Base-by-base conservation (phyloP, 2,329 filamentous ascomycete genomes). In the Trichoderma sp. region DNA sequence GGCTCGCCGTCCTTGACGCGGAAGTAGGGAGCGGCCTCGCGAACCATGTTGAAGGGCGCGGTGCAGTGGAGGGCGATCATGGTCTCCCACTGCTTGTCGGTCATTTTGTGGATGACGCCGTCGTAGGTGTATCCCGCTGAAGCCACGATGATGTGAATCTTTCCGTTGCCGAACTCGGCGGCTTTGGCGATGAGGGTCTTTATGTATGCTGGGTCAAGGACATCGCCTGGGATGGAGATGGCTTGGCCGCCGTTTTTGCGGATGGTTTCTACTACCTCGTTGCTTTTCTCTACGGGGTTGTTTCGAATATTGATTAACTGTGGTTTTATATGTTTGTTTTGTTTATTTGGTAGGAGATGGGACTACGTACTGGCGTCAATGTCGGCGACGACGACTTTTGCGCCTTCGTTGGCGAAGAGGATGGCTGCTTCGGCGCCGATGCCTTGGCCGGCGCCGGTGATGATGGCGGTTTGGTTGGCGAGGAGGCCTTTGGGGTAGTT, bases 61-160 rank as follows among this genome's bases (percentile, higher is more conserved):
- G 94, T 97, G 82, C 90, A 92, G 88, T 97, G 95, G 65, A 97
- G 88, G 27, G 92, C 91, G 35, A 97, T 86, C 83, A 98, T 97
- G 68, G 93, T 95, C 77, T 97, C 93, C 94, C 94, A 97, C 88
- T 97, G 94, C 86, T 94, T 94, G 87, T 97, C 94, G 18, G 92
- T 93, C 88, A 95, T 96, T 88, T 97, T 97, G 88, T 97, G 94
- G 79, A 97, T 95, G 53, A 97, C 94, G 7, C 93, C 95, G 83
- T 98, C 95, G 94, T 95, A 97, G 1, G 95, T 97, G 85, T 94
- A 97, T 59, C 94, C 95, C 0, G 95, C 95, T 83, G 97, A 97
- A 85, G 97, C 97, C 76, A 97, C 93, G 75, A 97, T 93, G 82
- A 97, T 93, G 84, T 97, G 93, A 77, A 98, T 95, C 87, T 97